phyloP scores from a whole-genome alignment of 1,139 yeast genomes.

The Debaryomyces sp. region DNA sequence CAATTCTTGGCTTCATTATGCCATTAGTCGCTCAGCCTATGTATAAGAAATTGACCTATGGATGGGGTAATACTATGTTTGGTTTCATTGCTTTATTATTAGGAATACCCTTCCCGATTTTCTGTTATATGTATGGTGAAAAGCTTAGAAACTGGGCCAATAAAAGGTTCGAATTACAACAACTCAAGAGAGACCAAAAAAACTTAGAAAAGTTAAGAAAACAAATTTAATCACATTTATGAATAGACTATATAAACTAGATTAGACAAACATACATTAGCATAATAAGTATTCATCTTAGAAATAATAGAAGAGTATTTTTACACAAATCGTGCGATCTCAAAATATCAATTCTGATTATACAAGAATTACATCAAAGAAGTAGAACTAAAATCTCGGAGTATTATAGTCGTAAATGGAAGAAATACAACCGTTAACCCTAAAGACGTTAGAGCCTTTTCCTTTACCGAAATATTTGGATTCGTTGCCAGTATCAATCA shows the following conservation, averaged over 20 bases:
- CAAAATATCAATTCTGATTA: not conserved
- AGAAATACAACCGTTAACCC: constrained; percentile 12
- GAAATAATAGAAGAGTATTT: not conserved
- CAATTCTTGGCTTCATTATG: constrained; percentile 45
- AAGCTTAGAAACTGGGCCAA: constrained; percentile 40
- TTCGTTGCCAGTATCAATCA: constrained; percentile 29
- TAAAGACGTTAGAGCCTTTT: constrained; percentile 23
- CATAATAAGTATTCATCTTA: not conserved
- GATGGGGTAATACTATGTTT: constrained; percentile 52
- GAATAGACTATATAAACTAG: not conserved
- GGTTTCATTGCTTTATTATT: constrained; percentile 40
- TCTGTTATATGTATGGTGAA: constrained; percentile 45
- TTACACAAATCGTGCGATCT: not conserved
- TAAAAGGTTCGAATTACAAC: constrained; percentile 34
- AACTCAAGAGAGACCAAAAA: constrained; percentile 33
- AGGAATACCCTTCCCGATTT: constrained; percentile 49
- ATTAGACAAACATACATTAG: constrained; percentile 1
- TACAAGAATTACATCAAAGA: not conserved
- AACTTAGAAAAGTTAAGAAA: constrained; percentile 32
- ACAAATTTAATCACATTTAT: not conserved
- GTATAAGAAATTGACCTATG: constrained; percentile 43
- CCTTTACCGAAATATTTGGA: constrained; percentile 34
- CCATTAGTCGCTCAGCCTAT: constrained; percentile 45
- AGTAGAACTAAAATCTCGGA: not conserved
- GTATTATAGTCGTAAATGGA: not conserved